A percentile compares a stretch with the other conserved stretches of the same genome.
These are phyloP conservation scores for Vararia minispora DNA, from an alignment of 768 basidiomycete species.

Conservation along the genomic window DNA sequence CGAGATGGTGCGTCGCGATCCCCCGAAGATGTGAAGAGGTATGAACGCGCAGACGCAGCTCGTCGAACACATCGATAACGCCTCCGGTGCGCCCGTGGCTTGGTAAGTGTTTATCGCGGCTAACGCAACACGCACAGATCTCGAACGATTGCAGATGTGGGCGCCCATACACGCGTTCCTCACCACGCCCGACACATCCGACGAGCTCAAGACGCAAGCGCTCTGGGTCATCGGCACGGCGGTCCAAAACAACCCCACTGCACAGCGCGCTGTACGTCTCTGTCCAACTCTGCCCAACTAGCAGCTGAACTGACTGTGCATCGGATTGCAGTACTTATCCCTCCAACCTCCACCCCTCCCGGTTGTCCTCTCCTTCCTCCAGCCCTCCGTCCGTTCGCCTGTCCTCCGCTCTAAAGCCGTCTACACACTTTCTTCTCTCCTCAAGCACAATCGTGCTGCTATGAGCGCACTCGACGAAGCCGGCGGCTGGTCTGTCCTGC, in stretches of 20 bases:
- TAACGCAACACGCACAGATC: constrained; percentile 34
- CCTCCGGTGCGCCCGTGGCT: constrained; percentile 54
- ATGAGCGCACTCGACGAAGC: constrained; percentile 38
- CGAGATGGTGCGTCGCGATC: constrained; percentile 56
- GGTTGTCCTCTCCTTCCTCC: constrained; percentile 48
- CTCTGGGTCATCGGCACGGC: constrained; percentile 89
- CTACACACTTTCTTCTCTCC: constrained; percentile 65
- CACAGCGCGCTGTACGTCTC: constrained; percentile 58
- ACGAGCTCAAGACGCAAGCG: constrained; percentile 52
- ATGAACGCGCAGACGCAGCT: constrained; percentile 34
- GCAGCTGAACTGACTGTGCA: constrained; percentile 2
- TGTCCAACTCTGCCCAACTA: not conserved
- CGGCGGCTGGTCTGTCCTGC: constrained; percentile 57
- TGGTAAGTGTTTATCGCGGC: not conserved
- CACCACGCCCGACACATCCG: constrained; percentile 38
- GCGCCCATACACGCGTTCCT: constrained; percentile 59
- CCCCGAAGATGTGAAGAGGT: no score
- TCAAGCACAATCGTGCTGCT: constrained; percentile 70
- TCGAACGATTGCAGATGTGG: constrained; percentile 72
- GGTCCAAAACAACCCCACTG: constrained; percentile 79
- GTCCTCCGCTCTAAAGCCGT: constrained; percentile 68
- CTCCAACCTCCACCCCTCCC: constrained; percentile 63
- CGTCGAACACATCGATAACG: constrained; percentile 84
- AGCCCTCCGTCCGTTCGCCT: constrained; percentile 38
- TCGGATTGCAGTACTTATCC: constrained; percentile 40